Conservation (phyloP, 2,329 filamentous ascomycete species). For the Beauveria scarabaeidicola region DNA sequence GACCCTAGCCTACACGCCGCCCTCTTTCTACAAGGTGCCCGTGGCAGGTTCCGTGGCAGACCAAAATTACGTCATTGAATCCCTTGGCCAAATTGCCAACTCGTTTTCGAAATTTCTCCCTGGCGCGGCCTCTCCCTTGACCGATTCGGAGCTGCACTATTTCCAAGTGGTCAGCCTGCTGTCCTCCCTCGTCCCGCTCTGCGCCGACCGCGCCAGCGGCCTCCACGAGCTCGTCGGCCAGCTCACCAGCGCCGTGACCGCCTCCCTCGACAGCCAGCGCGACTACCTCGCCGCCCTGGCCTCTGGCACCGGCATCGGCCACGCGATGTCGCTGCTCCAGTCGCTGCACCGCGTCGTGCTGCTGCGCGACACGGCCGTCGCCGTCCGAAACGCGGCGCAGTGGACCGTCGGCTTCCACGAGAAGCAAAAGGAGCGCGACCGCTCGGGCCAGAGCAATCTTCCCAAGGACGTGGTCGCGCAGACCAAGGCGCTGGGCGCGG, state of each 20-base stretch:
- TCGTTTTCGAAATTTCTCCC: constrained; percentile 33
- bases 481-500: constrained; percentile 25
- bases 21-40: constrained; percentile 41
- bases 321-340: constrained; percentile 19
- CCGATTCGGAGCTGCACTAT: constrained; percentile 33
- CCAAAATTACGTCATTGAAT: constrained; percentile 35
- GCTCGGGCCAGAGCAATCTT: constrained; percentile 29
- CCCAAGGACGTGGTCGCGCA: constrained; percentile 28
- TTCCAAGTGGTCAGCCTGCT: constrained; percentile 36
- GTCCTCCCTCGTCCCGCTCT: constrained; percentile 25
- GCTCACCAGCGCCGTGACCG: constrained; percentile 20
- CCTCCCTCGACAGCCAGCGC: constrained; percentile 21
- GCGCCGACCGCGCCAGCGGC: constrained; percentile 16
- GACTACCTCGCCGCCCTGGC: constrained; percentile 12
- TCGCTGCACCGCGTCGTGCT: constrained; percentile 29
- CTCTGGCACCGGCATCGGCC: constrained; percentile 11
- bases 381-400: constrained; percentile 22
- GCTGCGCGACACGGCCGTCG: constrained; percentile 30
- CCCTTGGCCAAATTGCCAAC: constrained; percentile 32
- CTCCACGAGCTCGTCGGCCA: constrained; percentile 19
- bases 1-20: constrained; percentile 37
- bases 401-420: constrained; percentile 30
- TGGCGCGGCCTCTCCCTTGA: constrained; percentile 25
- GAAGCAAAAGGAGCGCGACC: constrained; percentile 31
- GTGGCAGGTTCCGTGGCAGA: constrained; percentile 31